Conservation (phyloP, 345 rosid genomes). For the Eucalyptus tenuipes region DNA sequence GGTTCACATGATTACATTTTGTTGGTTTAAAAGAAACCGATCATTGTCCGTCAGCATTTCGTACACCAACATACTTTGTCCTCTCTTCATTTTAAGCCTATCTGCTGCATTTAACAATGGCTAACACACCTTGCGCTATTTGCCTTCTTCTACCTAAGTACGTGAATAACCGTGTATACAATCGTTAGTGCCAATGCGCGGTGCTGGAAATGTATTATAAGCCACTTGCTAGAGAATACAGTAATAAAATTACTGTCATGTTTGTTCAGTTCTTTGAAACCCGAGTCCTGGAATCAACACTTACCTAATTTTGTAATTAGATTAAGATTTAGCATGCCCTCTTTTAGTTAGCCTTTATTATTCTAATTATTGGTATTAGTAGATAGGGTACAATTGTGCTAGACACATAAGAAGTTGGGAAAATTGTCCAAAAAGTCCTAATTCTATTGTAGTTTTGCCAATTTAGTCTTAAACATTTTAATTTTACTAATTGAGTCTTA, state of each 20-base stretch:
- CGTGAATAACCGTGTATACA: neutral
- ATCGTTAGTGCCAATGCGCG: neutral
- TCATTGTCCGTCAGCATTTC: neutral
- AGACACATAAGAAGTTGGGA: neutral
- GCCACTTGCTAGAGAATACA: neutral
- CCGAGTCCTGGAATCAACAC: neutral
- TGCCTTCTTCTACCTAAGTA: neutral
- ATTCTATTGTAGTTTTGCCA: too few relatives aligned
- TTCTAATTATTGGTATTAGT: neutral
- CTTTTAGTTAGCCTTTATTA: neutral
- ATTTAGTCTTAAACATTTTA: too few relatives aligned
- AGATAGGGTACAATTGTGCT: neutral
- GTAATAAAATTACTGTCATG: neutral
- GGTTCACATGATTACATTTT: neutral
- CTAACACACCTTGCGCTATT: neutral
- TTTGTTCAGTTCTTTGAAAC: neutral
- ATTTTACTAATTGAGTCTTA: too few relatives aligned
- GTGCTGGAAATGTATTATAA: neutral
- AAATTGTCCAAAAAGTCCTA: too few relatives aligned
- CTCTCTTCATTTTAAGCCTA: neutral
- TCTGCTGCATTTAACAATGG: neutral
- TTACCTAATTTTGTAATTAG: neutral
- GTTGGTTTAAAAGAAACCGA: neutral
- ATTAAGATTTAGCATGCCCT: neutral
- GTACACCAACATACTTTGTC: neutral